Base-by-base conservation (phyloP, 140 eudicot species). In the Ambrosia hybrid region DNA sequence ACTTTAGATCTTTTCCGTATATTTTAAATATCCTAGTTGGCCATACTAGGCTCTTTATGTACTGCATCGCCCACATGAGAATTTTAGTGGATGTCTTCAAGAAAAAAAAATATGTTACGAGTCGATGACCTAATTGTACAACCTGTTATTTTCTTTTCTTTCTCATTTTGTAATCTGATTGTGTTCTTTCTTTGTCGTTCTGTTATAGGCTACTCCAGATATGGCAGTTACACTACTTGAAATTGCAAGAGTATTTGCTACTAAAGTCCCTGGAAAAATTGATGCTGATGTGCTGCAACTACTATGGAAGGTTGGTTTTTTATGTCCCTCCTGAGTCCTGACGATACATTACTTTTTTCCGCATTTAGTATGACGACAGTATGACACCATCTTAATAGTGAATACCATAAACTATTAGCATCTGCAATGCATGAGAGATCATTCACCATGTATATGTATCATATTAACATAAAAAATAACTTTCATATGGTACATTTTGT, bases 251-350 rank as follows among this genome's bases (percentile, higher is more conserved):
- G 80, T 93, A 58, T 93, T 93, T 88, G 99, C 99, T 58, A 93
- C 99, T 63, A 93, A 93, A 81, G 99, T 90, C 68, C 99, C 99
- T 33, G 97, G 99, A 61, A 93, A 93, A 85, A 90, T 93, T 60
- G 99, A 93, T 81, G 99, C 99, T 58, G 99, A 93, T 78, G 97
- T 93, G 51, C 91, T 93, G 72, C 99, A 93, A 76, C 87, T 93
- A 15, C 86, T 93, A 46, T 93, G 99, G 99, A 93, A 93, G 82
- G 99, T 93, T 74, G n/a, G 87, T 73, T 58, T 77, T 74, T 61
- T 78, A 14, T 10, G 14, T 43, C 48, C 58, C 38, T 2, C 59
- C 21, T 33, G 45, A n/a, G 30, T 21, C 30, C 30, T 60, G 51
- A 56, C 46, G 34, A 66, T 13, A 9, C 6, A 30, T 64, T 39